Evolutionary conservation across 2,329 filamentous ascomycete genomes (phyloP).

Genomic region (Monosporascus sp.): DNA sequence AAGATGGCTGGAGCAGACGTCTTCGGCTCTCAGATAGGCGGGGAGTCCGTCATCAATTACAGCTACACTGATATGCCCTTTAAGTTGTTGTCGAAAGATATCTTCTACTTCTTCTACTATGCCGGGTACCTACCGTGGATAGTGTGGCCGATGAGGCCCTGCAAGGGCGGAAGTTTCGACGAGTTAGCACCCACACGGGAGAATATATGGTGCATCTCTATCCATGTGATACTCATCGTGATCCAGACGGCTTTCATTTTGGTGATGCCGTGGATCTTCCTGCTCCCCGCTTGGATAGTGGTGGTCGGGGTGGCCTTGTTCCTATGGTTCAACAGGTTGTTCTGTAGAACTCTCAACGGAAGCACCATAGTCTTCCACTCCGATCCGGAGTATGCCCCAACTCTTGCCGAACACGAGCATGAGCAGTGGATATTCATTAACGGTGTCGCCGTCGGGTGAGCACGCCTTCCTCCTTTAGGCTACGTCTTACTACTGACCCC

Average conservation of each 20-base stretch:
- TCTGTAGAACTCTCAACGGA: constrained; percentile 53
- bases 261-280: constrained; percentile 44
- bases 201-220: constrained; percentile 51
- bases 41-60: constrained; percentile 53
- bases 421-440: constrained; percentile 82
- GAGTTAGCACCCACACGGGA: constrained; percentile 56
- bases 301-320: constrained; percentile 36
- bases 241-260: constrained; percentile 58
- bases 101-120: constrained; percentile 51
- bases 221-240: constrained; percentile 55
- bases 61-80: constrained; percentile 54
- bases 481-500: not conserved
- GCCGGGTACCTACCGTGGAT: constrained; percentile 55
- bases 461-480: constrained; percentile 10
- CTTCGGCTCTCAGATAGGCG: constrained; percentile 55
- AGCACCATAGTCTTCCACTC: constrained; percentile 43
- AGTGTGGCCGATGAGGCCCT: constrained; percentile 51
- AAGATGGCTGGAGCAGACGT: constrained; percentile 14
- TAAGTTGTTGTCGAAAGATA: constrained; percentile 45
- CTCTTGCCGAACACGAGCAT: constrained; percentile 44
- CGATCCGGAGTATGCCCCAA: constrained; percentile 46
- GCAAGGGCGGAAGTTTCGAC: constrained; percentile 49
- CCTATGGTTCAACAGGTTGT: constrained; percentile 42
- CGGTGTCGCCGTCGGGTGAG: constrained; percentile 60
- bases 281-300: constrained; percentile 46